Conservation (phyloP, 208 protist species). For the Leishmania lainsoni region DNA sequence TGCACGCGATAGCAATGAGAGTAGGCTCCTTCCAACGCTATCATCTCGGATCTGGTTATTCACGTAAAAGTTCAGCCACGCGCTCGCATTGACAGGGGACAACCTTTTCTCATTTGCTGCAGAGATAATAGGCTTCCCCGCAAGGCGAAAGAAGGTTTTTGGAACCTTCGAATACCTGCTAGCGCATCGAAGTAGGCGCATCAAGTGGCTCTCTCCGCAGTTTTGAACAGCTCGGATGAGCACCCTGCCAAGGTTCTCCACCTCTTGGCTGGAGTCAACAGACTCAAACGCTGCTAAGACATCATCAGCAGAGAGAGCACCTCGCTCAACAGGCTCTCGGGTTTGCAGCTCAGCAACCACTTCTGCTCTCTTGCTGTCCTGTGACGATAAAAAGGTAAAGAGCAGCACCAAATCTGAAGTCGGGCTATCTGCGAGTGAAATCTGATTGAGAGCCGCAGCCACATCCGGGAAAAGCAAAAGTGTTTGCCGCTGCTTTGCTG, state of each 20-base stretch:
- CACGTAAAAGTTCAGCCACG: constrained; percentile 74
- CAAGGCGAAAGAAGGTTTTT: constrained; percentile 60
- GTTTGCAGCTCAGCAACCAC: constrained; percentile 5
- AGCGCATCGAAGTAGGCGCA: constrained; percentile 55
- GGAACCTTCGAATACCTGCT: constrained; percentile 34
- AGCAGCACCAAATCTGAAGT: constrained; percentile 20
- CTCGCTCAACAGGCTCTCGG: constrained; percentile 10
- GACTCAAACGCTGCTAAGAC: constrained; percentile 54
- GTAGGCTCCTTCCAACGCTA: constrained; percentile 61
- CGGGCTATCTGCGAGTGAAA: neutral
- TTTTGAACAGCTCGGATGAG: constrained; percentile 29
- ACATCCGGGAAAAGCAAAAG: constrained; percentile 7
- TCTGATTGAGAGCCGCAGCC: neutral
- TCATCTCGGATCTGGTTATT: constrained; percentile 60
- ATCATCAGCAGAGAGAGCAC: constrained; percentile 45
- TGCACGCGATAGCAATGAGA: constrained; percentile 9
- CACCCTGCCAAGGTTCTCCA: constrained; percentile 48
- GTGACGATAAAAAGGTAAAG: constrained; percentile 12
- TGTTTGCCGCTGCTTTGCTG: constrained; percentile 13
- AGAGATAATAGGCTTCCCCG: constrained; percentile 50
- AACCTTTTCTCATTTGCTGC: constrained; percentile 30
- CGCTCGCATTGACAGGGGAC: constrained; percentile 47
- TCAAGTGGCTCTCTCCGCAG: constrained; percentile 55
- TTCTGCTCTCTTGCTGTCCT: neutral
- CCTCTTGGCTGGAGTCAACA: constrained; percentile 18